Base-by-base conservation (phyloP, 148 eudicot species). In the Arctostaphylos glauca region DNA sequence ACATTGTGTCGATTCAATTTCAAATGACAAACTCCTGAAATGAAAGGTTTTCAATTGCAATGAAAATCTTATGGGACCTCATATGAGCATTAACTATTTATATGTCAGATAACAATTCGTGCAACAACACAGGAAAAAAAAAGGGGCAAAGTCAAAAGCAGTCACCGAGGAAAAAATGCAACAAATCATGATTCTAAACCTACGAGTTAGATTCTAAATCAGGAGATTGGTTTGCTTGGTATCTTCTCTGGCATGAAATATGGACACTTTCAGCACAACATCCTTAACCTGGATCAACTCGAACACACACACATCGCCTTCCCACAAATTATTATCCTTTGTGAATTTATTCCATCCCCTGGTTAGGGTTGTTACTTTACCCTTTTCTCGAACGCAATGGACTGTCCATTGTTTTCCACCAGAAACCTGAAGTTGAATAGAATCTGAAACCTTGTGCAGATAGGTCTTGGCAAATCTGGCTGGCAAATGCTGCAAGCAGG, bases 221-320 rank as follows among this genome's bases (percentile, higher is more conserved):
- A 21, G 13, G 54, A 74, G 54, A 14, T 48, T 41, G 53, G 18
- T 59, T 55, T 14, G n/a, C 49, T 9, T 31, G 8, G 41, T 50
- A 52, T 58, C 23, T 4, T 64, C 46, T 2, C 56, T 5, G 10
- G 19, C 8, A 4, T 46, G 46, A 44, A 74, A 81, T 54, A 81
- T 74, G 71, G 76, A 64, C 23, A 74, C 83, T 81, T 81, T 81
- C 5, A 81, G 78, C 71, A 56, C 71, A 46, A 55, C 54, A 19
- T 81, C 56, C 38, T 46, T 41, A 6, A 47, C 55, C 47, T 81
- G 78, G 78, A 83, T n/a, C 78, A 84, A 72, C 78, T 84, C 82
- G 49, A 84, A 84, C 47, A 86, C 43, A 72, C 86, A 86, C 44
- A 78, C 77, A 86, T 83, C 86, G 8, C 87, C 83, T 15, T 14